Evolutionary conservation across 768 basidiomycete genomes (phyloP), one percentile per base, ranked within the genome.

Genomic region (Dioszegia hungarica): DNA sequence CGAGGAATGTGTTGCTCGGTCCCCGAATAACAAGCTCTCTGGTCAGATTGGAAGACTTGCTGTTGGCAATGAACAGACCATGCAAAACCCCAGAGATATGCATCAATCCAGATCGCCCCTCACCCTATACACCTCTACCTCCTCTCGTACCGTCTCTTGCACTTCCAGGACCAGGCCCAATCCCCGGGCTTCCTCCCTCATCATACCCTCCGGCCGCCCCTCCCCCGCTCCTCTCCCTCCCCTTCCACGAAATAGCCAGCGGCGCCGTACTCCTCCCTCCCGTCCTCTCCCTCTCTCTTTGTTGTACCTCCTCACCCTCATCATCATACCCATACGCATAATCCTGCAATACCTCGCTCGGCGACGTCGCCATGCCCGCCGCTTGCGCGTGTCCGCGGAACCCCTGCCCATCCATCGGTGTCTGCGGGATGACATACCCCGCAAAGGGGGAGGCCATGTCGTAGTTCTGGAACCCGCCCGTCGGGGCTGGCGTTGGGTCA

Each of bases 321-420:
- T 51, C 49, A 17, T 51, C 49, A 27, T 51, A 51, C 36, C 49
- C 49, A 28, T 51, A 39, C 36, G 49, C 27, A 27, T 51, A 51
- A 20, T 51, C 49, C 19, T 51, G 49, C 36, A 51, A 17, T 3
- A 51, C 49, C 12, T 51, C 49, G n/a, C 47, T 49, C 3, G 47
- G 47, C 3, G 47, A 49, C 14, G 34, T 49, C 19, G 15, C 47
- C 31, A 44, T 44, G 4, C 47, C n/a, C n/a, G n/a, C n/a, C n/a
- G n/a, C 49, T 10, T 24, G 45, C 12, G 45, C 27, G 8, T 19
- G 19, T 38, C 22, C 2, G 36, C 34, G 10, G 28, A 40, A 40
- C 20, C 8, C 39, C 9, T 40, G 36, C 22, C 24, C 49, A 19
- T 51, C 34, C 24, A 38, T 27, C 11, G 49, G 49, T 51, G 49